Percentiles rank a stretch among this genome's conserved stretches.
Conservation (phyloP, 371 early-diverging fungal species). For the Mortierella sp. region DNA sequence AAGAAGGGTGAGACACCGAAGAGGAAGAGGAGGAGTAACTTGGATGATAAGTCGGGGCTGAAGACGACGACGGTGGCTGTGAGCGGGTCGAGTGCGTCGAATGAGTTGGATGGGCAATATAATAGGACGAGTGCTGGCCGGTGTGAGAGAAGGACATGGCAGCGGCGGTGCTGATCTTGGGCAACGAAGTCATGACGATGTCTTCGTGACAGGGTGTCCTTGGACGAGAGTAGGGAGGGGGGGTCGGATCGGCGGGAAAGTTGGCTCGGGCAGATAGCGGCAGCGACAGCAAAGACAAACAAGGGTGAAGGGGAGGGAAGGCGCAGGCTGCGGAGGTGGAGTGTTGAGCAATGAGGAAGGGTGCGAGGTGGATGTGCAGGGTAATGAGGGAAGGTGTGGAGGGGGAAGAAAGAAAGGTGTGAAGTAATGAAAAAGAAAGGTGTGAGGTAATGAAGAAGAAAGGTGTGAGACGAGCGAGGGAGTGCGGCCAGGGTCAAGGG, state of each 20-base stretch:
- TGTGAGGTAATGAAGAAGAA: too few species aligned
- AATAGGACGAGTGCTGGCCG: constrained; percentile 15
- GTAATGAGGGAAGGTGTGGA: not conserved
- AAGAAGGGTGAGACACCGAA: not conserved
- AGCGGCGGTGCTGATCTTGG: constrained; percentile 5
- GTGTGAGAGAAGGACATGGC: constrained; percentile 27
- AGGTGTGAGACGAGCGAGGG: too few species aligned
- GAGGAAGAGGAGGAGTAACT: not conserved
- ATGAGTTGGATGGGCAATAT: too few species aligned
- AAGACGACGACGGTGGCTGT: not conserved
- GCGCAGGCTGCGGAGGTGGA: not conserved
- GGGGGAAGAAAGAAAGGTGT: not conserved
- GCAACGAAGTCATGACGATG: constrained; percentile 8
- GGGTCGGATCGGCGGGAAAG: not conserved
- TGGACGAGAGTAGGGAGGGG: not conserved
- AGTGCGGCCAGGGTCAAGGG: too few species aligned
- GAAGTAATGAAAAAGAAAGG: not conserved
- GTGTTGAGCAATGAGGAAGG: not conserved
- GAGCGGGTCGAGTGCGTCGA: too few species aligned
- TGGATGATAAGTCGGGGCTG: constrained; percentile 1
- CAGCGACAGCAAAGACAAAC: too few species aligned
- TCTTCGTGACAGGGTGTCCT: not conserved
- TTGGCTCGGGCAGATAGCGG: not conserved
- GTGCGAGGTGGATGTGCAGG: not conserved
- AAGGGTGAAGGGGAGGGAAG: too few species aligned